Percentiles rank a stretch among this genome's conserved stretches.
Conservation (phyloP, 495 filamentous ascomycete genomes). For the Hypoxylon fragiforme region DNA sequence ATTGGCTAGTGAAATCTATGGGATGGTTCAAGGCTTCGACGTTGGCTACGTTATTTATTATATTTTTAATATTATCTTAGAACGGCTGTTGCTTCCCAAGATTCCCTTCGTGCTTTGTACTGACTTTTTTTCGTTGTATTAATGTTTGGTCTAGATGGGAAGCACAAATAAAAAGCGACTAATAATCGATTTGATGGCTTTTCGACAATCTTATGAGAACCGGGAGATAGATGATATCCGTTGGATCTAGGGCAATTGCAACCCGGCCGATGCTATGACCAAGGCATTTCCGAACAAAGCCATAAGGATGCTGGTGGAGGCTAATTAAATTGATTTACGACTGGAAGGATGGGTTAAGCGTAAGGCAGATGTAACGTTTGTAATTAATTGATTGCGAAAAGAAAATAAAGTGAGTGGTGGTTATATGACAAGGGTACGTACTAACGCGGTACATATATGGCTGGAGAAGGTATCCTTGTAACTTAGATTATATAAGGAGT, state of each 20-base stretch:
- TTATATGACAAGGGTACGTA: background rate
- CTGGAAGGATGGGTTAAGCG: background rate
- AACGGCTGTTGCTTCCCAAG: background rate
- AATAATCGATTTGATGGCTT: background rate
- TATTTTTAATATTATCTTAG: background rate
- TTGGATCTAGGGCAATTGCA: background rate
- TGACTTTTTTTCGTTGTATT: background rate
- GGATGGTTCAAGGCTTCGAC: background rate
- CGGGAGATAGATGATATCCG: background rate
- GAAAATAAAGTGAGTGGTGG: background rate
- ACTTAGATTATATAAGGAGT: background rate
- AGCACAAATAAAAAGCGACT: background rate
- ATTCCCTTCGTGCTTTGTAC: background rate
- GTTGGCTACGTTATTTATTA: background rate
- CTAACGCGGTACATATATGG: background rate
- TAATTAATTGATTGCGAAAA: background rate
- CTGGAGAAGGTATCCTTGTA: background rate
- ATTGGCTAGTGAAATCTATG: background rate
- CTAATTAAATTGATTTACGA: background rate
- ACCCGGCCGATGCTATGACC: background rate
- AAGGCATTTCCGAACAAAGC: background rate
- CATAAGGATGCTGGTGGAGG: background rate
- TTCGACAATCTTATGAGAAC: background rate
- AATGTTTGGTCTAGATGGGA: background rate
- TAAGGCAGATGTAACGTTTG: background rate